Evolutionary conservation across 805 yeast genomes (phyloP), one percentile per base, ranked within the genome.

Genomic region (Yarrowia hollandica): DNA sequence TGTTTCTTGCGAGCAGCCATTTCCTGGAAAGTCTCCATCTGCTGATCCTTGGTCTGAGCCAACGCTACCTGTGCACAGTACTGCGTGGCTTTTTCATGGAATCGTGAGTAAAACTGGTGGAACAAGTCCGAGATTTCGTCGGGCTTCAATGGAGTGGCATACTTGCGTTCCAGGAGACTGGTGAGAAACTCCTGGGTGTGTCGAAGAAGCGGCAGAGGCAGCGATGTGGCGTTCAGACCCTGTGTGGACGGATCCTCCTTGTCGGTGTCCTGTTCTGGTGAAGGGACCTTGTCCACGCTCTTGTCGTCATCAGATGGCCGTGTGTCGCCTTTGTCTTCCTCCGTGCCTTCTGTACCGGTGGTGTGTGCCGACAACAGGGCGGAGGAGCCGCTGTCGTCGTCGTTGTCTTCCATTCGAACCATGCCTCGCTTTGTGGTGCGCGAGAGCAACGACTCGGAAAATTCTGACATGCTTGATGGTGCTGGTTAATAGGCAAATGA

Each of bases 51-150:
- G 7, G 63, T 42, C n/a, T 64, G 42, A 5, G 62, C 62, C 39
- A 65, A 60, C 0, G 61, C 56, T 7, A 33, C 42, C 15, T 37
- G 44, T 3, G 61, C 38, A 15, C 57, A 37, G 55, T 64, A 64
- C 4, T 62, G 64, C 19, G 67, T 66, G 7, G 71, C 68, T 48
- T 67, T 63, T 19, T 60, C 62, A 22, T 67, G 67, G 38, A 71
- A 67, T 33, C 68, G 62, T 14, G 38, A 57, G 59, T 75, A 75
- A 61, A 76, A 75, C 35, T 71, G 71, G 64, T 75, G 79, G 61
- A 73, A 75, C 21, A 75, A 64, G 59, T 66, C 66, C 4, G 76
- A 62, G n/a, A 76, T 67, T 50, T 72, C 75, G 35, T 71, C 72
- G 3, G 73, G 71, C 4, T 71, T 65, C 35, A 76, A 63, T 5